Evolutionary conservation across 805 yeast species (phyloP), one percentile per base, ranked within the genome.

Genomic region (Metschnikowia vanudenii): DNA sequence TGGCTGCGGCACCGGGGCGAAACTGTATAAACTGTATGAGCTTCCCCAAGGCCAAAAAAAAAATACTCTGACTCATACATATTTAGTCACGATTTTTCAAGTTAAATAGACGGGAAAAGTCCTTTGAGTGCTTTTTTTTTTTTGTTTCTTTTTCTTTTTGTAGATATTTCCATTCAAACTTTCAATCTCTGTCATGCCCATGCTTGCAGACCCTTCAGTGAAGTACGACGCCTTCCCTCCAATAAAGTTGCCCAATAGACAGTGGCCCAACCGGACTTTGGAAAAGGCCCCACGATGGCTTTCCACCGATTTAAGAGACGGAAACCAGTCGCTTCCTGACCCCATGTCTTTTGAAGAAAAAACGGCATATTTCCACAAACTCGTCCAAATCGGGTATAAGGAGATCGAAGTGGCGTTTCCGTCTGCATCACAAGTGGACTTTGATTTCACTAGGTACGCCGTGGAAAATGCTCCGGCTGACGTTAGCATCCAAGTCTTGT

Each of bases 391-490:
- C 34, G 95, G 95, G 1, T 86, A 83, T 68, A 86, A 86, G 62
- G 94, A 86, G 64, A 86, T 86, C 48, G 94, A 86, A 64, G 94
- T 87, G 17, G 81, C 90, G 0, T 86, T 86, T 65, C 94, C 94
- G 4, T 75, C 87, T 14, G 94, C 94, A 3, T 81, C 88, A 3
- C 91, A 85, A 62, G 75, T 79, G 24, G 94, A 87, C 65, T 86
- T 85, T 58, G 92, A 86, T 59, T 87, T 86, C 67, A 86, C 94
- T 29, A 73, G 88, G 41, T 81, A 73, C 59, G 89, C 90, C 30
- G 81, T 85, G 19, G 84, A 81, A 59, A 76, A 76, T 50, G 85
- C 87, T 7, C 95, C 95, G 2, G 81, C 70, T 18, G 94, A 87
- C 58, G 92, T 86, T 16, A 74, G 83, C 33, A 80, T 86, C 57